A percentile compares a stretch with the other conserved stretches of the same genome.
Conservation (phyloP, 1,284 basidiomycete species). For the Limonomyces culmigenus region DNA sequence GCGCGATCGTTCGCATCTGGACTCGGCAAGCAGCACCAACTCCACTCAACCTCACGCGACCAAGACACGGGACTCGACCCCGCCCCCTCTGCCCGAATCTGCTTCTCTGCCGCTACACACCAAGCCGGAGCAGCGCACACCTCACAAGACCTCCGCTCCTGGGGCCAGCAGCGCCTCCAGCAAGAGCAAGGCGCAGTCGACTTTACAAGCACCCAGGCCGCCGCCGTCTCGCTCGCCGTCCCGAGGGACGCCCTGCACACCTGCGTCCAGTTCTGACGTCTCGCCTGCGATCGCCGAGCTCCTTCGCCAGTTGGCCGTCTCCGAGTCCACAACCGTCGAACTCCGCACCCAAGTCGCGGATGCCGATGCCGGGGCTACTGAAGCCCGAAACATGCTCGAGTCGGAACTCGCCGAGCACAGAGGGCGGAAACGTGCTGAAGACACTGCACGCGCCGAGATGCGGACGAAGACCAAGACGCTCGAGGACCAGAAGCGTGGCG, state of each 20-base stretch:
- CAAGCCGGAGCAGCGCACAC: too few species aligned
- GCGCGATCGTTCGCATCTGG: neutral
- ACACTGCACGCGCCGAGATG: conserved; percentile 58
- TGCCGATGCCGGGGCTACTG: conserved; percentile 40
- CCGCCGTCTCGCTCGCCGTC: neutral
- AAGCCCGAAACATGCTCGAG: conserved; percentile 52
- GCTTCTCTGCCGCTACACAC: conserved; percentile 61
- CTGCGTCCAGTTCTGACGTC: conserved; percentile 18
- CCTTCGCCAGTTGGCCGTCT: conserved; percentile 56
- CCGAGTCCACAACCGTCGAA: conserved; percentile 53
- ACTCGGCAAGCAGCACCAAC: conserved; percentile 10
- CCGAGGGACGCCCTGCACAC: conserved; percentile 8
- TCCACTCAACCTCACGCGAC: too few species aligned
- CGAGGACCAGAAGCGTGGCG: conserved; percentile 75
- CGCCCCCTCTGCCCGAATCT: conserved; percentile 70
- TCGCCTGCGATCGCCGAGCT: conserved; percentile 63
- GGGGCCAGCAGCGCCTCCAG: conserved; percentile 11
- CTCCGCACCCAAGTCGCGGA: conserved; percentile 65
- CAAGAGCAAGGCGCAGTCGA: conserved; percentile 5
- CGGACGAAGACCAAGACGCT: conserved; percentile 69
- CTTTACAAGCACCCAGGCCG: conserved; percentile 7
- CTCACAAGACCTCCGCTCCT: conserved; percentile 16
- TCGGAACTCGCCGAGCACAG: conserved; percentile 60
- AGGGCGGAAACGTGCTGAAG: conserved; percentile 70
- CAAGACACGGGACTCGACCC: too few species aligned